Base-by-base conservation (phyloP, 306 rosid species). In the Pachyrhizus erosus region DNA sequence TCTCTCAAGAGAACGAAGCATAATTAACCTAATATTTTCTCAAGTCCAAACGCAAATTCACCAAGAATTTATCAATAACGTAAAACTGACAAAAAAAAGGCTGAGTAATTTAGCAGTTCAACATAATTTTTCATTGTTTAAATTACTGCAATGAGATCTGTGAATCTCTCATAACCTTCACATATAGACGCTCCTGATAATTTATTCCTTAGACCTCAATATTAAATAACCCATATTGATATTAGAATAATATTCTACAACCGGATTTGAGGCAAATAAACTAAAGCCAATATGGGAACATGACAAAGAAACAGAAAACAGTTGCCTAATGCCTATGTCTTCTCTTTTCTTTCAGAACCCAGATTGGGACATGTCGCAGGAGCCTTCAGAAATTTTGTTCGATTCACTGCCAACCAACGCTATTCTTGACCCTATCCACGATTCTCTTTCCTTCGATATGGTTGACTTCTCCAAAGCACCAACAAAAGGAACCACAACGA, bases 381-480 rank as follows among this genome's bases (percentile, higher is more conserved):
- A 84, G 6, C 42, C 82, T 14, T 68, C 68, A 11, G 21, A 74
- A 27, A 26, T 39, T 18, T 18, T 61, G 7, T 70, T 80, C 4
- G 52, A 76, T 46, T 46, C 84, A 9, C 6, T 1, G 31, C 55
- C 70, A 4, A 78, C 10, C 40, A 62, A 20, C 11, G 27, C 21
- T 34, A 29, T 40, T 13, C 18, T 43, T 65, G 72, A 83, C 8
- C 65, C 64, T 71, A 0, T 52, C 18, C 66, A 49, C 15, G 88
- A 85, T 80, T 80, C 64, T 9, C 88, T 81, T 64, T 81, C 88
- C 57, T 85, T 85, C 12, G 80, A 81, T 5, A 81, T 81, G 83
- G 80, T 85, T 52, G 88, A 85, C 42, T 60, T 34, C 9, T 48
- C 86, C 26, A 37, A 2, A 0, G 46, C 2, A 8, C n/a, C 60